Evolutionary conservation across 1,284 basidiomycete genomes (phyloP).

Genomic region (Mycena sp.): DNA sequence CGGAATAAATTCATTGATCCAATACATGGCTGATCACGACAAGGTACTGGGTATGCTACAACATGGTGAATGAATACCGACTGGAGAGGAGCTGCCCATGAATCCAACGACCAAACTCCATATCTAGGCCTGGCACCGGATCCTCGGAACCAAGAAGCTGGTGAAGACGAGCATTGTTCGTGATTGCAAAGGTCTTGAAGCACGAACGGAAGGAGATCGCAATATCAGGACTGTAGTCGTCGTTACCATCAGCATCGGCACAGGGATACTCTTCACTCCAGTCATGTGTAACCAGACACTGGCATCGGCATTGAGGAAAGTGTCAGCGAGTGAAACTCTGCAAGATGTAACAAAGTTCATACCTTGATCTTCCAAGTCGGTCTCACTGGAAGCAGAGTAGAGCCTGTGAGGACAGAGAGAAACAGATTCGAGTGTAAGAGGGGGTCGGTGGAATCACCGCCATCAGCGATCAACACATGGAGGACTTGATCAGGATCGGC

Average conservation of each 20-base stretch:
- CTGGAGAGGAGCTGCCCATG: not conserved
- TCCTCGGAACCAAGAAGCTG: not conserved
- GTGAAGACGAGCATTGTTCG: too few relatives aligned
- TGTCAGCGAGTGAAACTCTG: not conserved
- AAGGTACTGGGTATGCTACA: too few relatives aligned
- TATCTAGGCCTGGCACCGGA: not conserved
- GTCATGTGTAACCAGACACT: constrained; percentile 6
- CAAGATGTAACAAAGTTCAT: not conserved
- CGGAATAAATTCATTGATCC: too few relatives aligned
- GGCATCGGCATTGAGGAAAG: too few relatives aligned
- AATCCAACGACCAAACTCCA: not conserved
- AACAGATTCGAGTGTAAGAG: not conserved
- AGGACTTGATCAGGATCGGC: not conserved
- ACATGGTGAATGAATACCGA: not conserved
- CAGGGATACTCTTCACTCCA: not conserved
- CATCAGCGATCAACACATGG: not conserved
- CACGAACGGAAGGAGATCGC: not conserved
- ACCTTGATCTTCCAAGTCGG: constrained; percentile 1
- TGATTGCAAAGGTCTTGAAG: constrained; percentile 7
- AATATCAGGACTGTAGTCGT: constrained; percentile 2
- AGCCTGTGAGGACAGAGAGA: not conserved
- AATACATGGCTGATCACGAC: too few relatives aligned
- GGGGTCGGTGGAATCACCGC: not conserved
- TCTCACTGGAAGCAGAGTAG: not conserved
- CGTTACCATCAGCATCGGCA: not conserved